phyloP scores from a whole-genome alignment of 2,329 filamentous ascomycete genomes.

The Aspergillus sp. region DNA sequence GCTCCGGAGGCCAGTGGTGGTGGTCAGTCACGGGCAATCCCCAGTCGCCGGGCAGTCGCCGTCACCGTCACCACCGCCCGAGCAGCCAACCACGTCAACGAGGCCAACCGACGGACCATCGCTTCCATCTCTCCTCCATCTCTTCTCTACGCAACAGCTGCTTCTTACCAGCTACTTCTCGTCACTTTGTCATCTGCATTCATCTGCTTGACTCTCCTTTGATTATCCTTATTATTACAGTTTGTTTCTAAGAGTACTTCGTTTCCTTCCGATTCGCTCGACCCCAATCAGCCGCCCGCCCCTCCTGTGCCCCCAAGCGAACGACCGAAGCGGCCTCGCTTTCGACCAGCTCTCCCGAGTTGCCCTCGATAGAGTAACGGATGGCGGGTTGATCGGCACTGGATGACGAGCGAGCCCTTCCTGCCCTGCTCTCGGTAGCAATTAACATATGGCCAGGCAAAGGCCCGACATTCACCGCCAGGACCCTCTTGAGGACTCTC shows the following conservation, averaged over 20 bases:
- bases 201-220: constrained; percentile 1
- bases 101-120: constrained; percentile 5
- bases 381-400: constrained; percentile 45
- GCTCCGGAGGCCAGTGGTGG: neutral
- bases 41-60: constrained; percentile 21
- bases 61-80: constrained; percentile 27
- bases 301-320: constrained; percentile 12
- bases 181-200: constrained; percentile 1
- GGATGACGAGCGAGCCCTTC: constrained; percentile 32
- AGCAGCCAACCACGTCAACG: constrained; percentile 27
- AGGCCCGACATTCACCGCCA: constrained; percentile 44
- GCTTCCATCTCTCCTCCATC: constrained; percentile 17
- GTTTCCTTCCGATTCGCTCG: neutral
- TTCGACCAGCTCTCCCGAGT: constrained; percentile 21
- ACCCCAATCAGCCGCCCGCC: constrained; percentile 8
- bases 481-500: constrained; percentile 43
- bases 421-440: constrained; percentile 31
- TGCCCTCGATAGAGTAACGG: constrained; percentile 26
- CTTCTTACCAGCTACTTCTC: constrained; percentile 1
- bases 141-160: constrained; percentile 13
- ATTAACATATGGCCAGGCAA: constrained; percentile 50
- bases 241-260: neutral
- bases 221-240: constrained; percentile 2
- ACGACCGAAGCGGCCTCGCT: constrained; percentile 16
- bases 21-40: too few species aligned